Conservation (phyloP, 495 filamentous ascomycete species). For the Cudoniella acicularis region DNA sequence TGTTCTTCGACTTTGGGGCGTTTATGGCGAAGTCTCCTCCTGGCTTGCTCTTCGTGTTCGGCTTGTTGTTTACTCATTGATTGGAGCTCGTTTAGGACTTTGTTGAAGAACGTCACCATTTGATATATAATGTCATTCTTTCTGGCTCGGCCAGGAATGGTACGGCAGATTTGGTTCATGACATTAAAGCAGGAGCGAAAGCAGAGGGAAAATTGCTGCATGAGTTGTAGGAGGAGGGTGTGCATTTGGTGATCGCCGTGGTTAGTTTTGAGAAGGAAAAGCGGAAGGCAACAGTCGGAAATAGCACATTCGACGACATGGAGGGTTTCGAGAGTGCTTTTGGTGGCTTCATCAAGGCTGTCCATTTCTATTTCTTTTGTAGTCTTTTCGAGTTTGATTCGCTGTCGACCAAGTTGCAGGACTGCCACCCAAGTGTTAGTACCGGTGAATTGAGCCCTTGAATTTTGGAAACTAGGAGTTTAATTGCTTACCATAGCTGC, state of each 20-base stretch:
- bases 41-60: slow-evolving; percentile 4
- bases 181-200: slow-evolving; percentile 21
- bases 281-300: slow-evolving; percentile 10
- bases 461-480: neutral
- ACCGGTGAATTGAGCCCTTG: slow-evolving; percentile 4
- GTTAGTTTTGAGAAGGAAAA: slow-evolving; percentile 3
- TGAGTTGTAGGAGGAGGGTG: slow-evolving; percentile 12
- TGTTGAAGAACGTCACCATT: slow-evolving; percentile 39
- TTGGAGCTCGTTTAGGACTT: slow-evolving; percentile 31
- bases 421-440: slow-evolving; percentile 9
- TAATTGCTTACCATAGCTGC: slow-evolving; percentile 16
- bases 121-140: slow-evolving; percentile 34
- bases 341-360: slow-evolving; percentile 9
- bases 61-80: slow-evolving; percentile 27
- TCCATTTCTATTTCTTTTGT: slow-evolving; percentile 2
- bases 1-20: slow-evolving; percentile 2
- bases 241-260: slow-evolving; percentile 3
- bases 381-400: slow-evolving; percentile 22
- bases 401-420: neutral
- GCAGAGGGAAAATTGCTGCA: slow-evolving; percentile 14
- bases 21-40: slow-evolving; percentile 1
- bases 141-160: slow-evolving; percentile 14
- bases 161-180: slow-evolving; percentile 32
- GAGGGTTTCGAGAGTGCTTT: slow-evolving; percentile 3
- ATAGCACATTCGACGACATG: slow-evolving; percentile 7